These are phyloP conservation scores for Cyberlindnera subsufficiens DNA, from an alignment of 805 yeast species.

Conservation along the genomic window DNA sequence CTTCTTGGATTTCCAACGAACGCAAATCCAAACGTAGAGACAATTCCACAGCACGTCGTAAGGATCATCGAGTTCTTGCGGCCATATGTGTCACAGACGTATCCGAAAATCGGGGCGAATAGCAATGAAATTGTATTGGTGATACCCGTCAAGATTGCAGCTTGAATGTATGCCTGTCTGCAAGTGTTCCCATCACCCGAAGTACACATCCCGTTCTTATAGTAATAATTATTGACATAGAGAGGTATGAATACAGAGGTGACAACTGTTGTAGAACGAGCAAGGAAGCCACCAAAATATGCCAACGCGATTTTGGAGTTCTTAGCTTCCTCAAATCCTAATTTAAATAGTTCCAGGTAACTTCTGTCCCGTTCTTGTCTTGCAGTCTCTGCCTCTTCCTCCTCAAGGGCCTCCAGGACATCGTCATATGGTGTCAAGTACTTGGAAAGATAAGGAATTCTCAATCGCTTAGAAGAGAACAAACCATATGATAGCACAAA, in stretches of 20 bases:
- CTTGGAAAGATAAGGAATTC: conserved; percentile 20
- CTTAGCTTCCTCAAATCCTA: conserved; percentile 44
- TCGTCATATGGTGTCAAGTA: conserved; percentile 26
- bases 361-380: conserved; percentile 6
- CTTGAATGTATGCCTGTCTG: conserved; percentile 55
- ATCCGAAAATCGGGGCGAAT: conserved; percentile 61
- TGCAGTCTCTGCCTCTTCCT: conserved; percentile 21
- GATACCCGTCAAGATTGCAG: conserved; percentile 68
- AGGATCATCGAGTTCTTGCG: conserved; percentile 31
- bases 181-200: conserved; percentile 36
- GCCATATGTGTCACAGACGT: conserved; percentile 42
- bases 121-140: conserved; percentile 51
- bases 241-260: conserved; percentile 59
- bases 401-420: conserved; percentile 27
- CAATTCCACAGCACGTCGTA: conserved; percentile 37
- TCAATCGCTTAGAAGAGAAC: conserved; percentile 36
- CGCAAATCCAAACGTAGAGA: conserved; percentile 36
- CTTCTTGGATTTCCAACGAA: conserved; percentile 29
- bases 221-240: conserved; percentile 51
- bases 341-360: conserved; percentile 36
- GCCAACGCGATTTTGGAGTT: conserved; percentile 48
- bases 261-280: conserved; percentile 57
- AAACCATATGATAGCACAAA: conserved; percentile 35
- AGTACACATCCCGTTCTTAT: conserved; percentile 43
- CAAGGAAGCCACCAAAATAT: conserved; percentile 54